These are phyloP conservation scores for Kluyveromyces wickerhamii DNA, from an alignment of 805 yeast genomes.

Conservation along the genomic window DNA sequence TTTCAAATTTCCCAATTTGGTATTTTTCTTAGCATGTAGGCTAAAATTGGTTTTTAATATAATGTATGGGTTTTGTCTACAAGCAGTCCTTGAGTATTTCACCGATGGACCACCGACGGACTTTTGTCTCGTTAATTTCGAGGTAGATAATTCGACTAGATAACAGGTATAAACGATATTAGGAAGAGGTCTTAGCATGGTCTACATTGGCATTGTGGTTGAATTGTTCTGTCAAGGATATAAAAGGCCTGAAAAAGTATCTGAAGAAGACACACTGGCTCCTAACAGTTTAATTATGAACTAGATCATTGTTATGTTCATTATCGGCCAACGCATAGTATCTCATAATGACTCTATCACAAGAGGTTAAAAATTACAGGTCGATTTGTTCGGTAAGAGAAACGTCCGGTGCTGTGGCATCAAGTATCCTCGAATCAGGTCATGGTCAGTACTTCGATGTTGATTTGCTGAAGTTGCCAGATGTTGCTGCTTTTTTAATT, in stretches of 20 bases:
- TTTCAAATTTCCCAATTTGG: background rate
- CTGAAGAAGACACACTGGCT: no score
- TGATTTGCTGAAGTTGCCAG: slow-evolving; percentile 35
- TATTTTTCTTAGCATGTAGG: background rate
- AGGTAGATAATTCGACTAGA: no score
- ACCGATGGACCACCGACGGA: slow-evolving; percentile 1
- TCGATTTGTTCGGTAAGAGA: slow-evolving; percentile 52
- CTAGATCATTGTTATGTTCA: no score
- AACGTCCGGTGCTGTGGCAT: slow-evolving; percentile 38
- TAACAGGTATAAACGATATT: no score
- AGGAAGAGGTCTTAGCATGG: no score
- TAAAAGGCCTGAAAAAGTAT: no score
- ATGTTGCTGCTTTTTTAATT: slow-evolving; percentile 39
- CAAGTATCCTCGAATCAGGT: slow-evolving; percentile 30
- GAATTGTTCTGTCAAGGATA: no score
- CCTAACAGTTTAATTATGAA: no score
- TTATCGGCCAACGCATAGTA: no score
- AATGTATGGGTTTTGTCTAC: background rate
- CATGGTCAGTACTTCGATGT: slow-evolving; percentile 34
- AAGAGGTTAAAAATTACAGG: no score
- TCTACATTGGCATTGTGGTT: no score
- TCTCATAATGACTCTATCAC: no score
- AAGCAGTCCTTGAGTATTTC: background rate
- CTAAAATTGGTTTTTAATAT: background rate
- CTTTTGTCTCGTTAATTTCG: background rate